Conservation (phyloP, 495 filamentous ascomycete species). For the Cudoniella acicularis region DNA sequence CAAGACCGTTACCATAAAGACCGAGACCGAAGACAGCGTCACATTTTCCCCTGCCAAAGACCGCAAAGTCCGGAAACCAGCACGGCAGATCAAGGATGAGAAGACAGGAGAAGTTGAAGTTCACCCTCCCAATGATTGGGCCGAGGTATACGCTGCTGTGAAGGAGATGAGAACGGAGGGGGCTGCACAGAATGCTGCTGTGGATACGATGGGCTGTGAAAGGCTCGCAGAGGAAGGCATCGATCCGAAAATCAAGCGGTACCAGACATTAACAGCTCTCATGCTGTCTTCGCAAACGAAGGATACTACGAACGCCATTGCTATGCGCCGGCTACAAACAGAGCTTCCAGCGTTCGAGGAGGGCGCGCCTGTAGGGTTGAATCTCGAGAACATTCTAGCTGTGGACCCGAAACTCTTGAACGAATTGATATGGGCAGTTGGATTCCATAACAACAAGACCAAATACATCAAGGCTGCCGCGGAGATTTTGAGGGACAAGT, state of each 20-base stretch:
- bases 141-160: constrained; percentile 72
- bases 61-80: constrained; percentile 51
- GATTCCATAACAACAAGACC: constrained; percentile 97
- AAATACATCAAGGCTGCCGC: constrained; percentile 79
- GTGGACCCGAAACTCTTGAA: constrained; percentile 69
- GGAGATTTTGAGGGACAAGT: constrained; percentile 64
- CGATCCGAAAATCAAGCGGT: constrained; percentile 65
- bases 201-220: constrained; percentile 98
- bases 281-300: constrained; percentile 98
- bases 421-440: constrained; percentile 75
- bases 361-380: constrained; percentile 49
- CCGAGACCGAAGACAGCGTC: constrained; percentile 66
- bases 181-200: constrained; percentile 62
- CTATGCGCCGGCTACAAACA: constrained; percentile 74
- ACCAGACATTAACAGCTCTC: constrained; percentile 86
- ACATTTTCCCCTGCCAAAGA: constrained; percentile 49
- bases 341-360: constrained; percentile 55
- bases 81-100: constrained; percentile 56
- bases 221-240: constrained; percentile 56
- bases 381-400: constrained; percentile 73
- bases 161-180: constrained; percentile 75
- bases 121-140: constrained; percentile 77
- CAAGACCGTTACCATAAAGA: constrained; percentile 18
- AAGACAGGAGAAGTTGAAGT: constrained; percentile 50
- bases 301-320: constrained; percentile 85